Evolutionary conservation across 352 stramenopile genomes (phyloP), one percentile per base, ranked within the genome.

Genomic region (Pythium aphanidermatum): DNA sequence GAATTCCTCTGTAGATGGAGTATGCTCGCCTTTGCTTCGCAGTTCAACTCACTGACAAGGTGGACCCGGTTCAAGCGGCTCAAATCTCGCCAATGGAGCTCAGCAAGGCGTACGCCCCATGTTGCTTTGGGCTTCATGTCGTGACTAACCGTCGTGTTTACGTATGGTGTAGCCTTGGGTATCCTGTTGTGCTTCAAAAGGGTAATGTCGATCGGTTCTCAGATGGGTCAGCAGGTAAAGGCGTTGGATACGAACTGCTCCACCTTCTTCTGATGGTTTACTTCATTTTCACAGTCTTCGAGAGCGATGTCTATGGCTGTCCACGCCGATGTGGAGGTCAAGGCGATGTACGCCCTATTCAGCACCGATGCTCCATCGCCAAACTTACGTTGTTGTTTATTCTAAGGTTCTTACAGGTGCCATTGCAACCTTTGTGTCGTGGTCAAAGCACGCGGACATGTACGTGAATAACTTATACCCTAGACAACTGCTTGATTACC

Each of bases 261-360:
- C 11, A 5, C 17, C 5, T 53, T 37, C 12, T 41, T 11, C 11
- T 16, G 34, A 21, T 31, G 8, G 7, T 38, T 38, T 10, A 34
- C 14, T 50, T 10, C 3, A 33, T 42, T 46, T 21, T 23, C 20
- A n/a, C 30, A 83, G 79, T 65, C 10, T 27, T 94, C 17, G 60
- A 62, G n/a, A 84, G 74, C 37, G 55, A 70, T 24, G 66, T 83
- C 26, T 78, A 78, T 37, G 80, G 84, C 4, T 86, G 74, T n/a
- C 74, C 84, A 13, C 68, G 90, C 16, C 79, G 91, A 2, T 97
- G 87, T 39, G 91, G 91, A 25, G 91, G 91, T 16, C 83, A 97
- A 60, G 91, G 91, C 48, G 91, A 97, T 54, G 80, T 97, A 67
- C 27, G 64, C 36, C 26, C n/a, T n/a, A n/a, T n/a, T n/a, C n/a